Percentiles rank a stretch among this genome's conserved stretches.
Evolutionary conservation across 257 asterid genomes (phyloP).

Genomic region (Solanum paucissectum): DNA sequence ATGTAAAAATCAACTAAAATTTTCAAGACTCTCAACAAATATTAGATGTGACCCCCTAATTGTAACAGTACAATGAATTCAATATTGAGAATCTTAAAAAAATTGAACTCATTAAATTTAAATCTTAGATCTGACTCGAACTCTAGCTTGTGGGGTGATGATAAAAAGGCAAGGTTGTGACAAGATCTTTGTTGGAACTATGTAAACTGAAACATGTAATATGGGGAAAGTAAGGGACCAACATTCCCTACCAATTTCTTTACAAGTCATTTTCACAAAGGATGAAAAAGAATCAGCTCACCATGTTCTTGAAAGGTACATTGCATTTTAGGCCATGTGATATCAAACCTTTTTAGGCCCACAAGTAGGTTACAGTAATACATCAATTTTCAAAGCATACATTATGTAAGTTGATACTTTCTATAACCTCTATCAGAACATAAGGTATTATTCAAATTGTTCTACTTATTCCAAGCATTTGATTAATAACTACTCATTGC

Average conservation of each 20-base stretch:
- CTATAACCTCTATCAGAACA: neutral
- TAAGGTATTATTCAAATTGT: neutral
- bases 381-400: slow-evolving; percentile 8
- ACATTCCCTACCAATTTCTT: slow-evolving; percentile 16
- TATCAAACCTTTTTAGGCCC: slow-evolving; percentile 23
- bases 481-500: neutral
- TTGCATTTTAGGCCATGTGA: slow-evolving; percentile 26
- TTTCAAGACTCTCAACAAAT: neutral
- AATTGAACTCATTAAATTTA: neutral
- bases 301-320: slow-evolving; percentile 36
- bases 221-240: slow-evolving; percentile 31
- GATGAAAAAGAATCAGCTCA: slow-evolving; percentile 16
- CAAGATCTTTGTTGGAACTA: slow-evolving; percentile 33
- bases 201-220: slow-evolving; percentile 13
- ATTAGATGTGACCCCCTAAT: neutral
- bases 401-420: neutral
- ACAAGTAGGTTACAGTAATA: slow-evolving; percentile 15
- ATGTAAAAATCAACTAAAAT: neutral
- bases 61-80: neutral
- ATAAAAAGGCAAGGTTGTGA: slow-evolving; percentile 8
- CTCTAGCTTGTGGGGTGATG: slow-evolving; percentile 4
- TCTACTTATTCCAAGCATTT: neutral
- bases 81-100: neutral
- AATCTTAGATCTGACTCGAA: neutral
- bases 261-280: slow-evolving; percentile 21